Base-by-base conservation (phyloP, 2,329 filamentous ascomycete species). In the Rosellinia necatrix region DNA sequence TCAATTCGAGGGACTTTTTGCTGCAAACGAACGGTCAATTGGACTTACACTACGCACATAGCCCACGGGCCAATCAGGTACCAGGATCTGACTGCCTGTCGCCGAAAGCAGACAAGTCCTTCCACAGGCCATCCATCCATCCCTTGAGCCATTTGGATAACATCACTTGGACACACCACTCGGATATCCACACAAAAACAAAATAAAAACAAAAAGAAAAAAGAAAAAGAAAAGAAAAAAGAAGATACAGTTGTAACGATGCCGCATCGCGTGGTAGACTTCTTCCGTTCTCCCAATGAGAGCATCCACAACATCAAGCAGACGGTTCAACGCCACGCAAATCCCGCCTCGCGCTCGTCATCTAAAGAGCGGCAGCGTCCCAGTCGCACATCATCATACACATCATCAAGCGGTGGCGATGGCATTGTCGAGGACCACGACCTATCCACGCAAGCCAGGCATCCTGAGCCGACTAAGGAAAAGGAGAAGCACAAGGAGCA, bases 181-280 rank as follows among this genome's bases (percentile, higher is more conserved):
- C n/a, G n/a, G n/a, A n/a, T n/a, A n/a, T n/a, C n/a, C n/a, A n/a
- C n/a, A n/a, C n/a, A n/a, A n/a, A n/a, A n/a, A n/a, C n/a, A n/a
- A n/a, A n/a, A n/a, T n/a, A n/a, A n/a, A n/a, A n/a, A n/a, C n/a
- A n/a, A n/a, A n/a, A n/a, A n/a, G n/a, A n/a, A n/a, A n/a, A n/a
- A n/a, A n/a, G n/a, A n/a, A n/a, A n/a, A n/a, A n/a, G n/a, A n/a
- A n/a, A n/a, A n/a, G n/a, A n/a, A n/a, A n/a, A n/a, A n/a, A n/a
- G n/a, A n/a, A n/a, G n/a, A n/a, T n/a, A n/a, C n/a, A n/a, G n/a
- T n/a, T n/a, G 42, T 51, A 67, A 75, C 67, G 49, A 85, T 85
- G 82, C 81, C 82, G 67, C 80, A 84, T 73, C 75, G 78, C 58
- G 82, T 85, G 61, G 74, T 78, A 68, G 80, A 77, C 68, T 84